Conservation (phyloP, 202 grass and related monocot species). For the Panicum hallii region DNA sequence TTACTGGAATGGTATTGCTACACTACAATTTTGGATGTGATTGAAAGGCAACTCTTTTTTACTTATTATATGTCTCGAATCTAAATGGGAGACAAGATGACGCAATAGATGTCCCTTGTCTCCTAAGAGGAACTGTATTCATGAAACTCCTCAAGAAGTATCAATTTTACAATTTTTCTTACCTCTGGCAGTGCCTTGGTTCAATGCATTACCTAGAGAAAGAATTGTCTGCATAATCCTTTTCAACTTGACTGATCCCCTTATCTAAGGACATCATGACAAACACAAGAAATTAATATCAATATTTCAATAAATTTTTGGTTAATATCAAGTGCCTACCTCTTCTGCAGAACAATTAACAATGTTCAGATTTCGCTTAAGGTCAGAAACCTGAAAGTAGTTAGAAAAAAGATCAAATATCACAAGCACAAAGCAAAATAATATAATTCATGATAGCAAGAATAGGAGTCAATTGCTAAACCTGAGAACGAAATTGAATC, state of each 20-base stretch:
- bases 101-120: conserved; percentile 1
- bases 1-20: not conserved
- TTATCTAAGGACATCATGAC: conserved; percentile 72
- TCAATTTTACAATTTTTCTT: conserved; percentile 51
- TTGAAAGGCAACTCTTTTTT: not conserved
- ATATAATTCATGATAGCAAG: conserved; percentile 24
- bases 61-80: conserved; percentile 11
- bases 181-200: conserved; percentile 99
- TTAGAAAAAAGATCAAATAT: conserved; percentile 38
- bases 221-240: conserved; percentile 99
- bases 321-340: conserved; percentile 48
- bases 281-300: conserved; percentile 43
- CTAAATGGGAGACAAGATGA: conserved; percentile 8
- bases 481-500: conserved; percentile 89
- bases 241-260: conserved; percentile 93
- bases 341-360: conserved; percentile 90
- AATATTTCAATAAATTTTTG: conserved; percentile 30
- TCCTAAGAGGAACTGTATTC: not conserved
- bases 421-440: conserved; percentile 42
- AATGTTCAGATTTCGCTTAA: conserved; percentile 82
- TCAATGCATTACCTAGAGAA: conserved; percentile 98
- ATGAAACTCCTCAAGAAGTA: conserved; percentile 34
- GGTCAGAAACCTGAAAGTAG: conserved; percentile 84
- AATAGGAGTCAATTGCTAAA: conserved; percentile 38
- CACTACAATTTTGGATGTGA: not conserved